Evolutionary conservation across 2,329 filamentous ascomycete species (phyloP), one percentile per base, ranked within the genome.

Genomic region (Rachicladosporium sp.): DNA sequence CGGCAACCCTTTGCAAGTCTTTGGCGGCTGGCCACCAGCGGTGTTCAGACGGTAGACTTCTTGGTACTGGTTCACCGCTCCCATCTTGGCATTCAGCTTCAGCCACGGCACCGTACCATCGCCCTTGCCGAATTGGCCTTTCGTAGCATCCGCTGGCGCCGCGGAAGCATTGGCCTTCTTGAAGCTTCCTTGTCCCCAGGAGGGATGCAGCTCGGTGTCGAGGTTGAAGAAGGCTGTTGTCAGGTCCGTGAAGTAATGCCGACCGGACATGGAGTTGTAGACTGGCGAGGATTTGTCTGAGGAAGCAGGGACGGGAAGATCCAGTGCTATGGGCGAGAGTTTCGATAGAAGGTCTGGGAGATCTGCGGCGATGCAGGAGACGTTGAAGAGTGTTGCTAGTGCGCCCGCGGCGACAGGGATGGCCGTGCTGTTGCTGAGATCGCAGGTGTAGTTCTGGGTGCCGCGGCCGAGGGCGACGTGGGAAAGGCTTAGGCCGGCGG

Each of bases 401-500:
- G 89, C 89, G 46, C 89, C 89, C 36, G 69, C 61, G 11, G 78
- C 69, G 7, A 67, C 68, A 10, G 89, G 88, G 0, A 64, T 64
- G 0, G 76, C 72, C 3, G 72, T 73, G 2, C 73, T 57, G 50
- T 81, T 73, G 42, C 49, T 44, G 3, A 58, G 47, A 39, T 71
- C 65, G 69, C 89, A 95, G 37, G 85, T 93, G 69, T 95, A 96
- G 71, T 95, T 95, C 66, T 95, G 80, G 6, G 83, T 91, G 44
- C 89, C 89, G 33, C 85, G 80, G 53, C 89, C 89, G 46, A 95
- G 69, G 56, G 82, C 84, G 40, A 95, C 81, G 62, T 93, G 84
- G 56, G 76, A 73, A 37, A 93, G 69, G 3, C 57, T 66, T 23
- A 84, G 67, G 41, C 79, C 82, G 5, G 66, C 49, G 1, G 74